These are phyloP conservation scores for Pilatotrama ljubarskyi DNA, from an alignment of 768 basidiomycete genomes.

Conservation along the genomic window DNA sequence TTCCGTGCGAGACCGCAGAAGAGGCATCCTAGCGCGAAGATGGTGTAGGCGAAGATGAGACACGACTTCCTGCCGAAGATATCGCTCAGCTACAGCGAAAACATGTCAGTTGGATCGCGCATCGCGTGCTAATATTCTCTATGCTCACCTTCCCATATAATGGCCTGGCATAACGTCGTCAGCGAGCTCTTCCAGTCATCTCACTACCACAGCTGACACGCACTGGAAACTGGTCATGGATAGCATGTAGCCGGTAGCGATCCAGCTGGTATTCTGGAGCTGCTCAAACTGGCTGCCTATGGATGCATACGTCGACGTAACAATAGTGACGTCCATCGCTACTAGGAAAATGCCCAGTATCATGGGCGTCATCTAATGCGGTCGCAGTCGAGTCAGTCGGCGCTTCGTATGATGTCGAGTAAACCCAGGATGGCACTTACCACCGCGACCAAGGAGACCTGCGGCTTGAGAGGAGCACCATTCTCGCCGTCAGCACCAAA, in stretches of 20 bases:
- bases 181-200: neutral
- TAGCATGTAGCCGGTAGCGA: slow-evolving; percentile 63
- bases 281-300: slow-evolving; percentile 53
- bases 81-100: slow-evolving; percentile 41
- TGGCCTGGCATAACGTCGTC: slow-evolving; percentile 40
- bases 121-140: too few species aligned
- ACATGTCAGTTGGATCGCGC: too few species aligned
- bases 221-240: slow-evolving; percentile 63
- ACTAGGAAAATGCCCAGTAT: slow-evolving; percentile 34
- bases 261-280: slow-evolving; percentile 67
- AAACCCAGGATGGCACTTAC: slow-evolving; percentile 2
- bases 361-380: slow-evolving; percentile 30
- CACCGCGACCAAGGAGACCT: slow-evolving; percentile 16
- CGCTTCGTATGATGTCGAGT: neutral
- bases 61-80: slow-evolving; percentile 64
- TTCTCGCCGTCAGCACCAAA: neutral
- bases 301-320: slow-evolving; percentile 34
- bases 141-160: slow-evolving; percentile 52
- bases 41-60: slow-evolving; percentile 52
- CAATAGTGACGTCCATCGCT: slow-evolving; percentile 36
- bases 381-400: neutral
- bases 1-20: slow-evolving; percentile 53
- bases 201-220: slow-evolving; percentile 21
- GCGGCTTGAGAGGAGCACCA: slow-evolving; percentile 8
- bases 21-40: slow-evolving; percentile 56